Percentiles rank a stretch among this genome's conserved stretches.
These are phyloP conservation scores for Westerdykella ornata DNA, from an alignment of 2,329 filamentous ascomycete species.

Conservation along the genomic window DNA sequence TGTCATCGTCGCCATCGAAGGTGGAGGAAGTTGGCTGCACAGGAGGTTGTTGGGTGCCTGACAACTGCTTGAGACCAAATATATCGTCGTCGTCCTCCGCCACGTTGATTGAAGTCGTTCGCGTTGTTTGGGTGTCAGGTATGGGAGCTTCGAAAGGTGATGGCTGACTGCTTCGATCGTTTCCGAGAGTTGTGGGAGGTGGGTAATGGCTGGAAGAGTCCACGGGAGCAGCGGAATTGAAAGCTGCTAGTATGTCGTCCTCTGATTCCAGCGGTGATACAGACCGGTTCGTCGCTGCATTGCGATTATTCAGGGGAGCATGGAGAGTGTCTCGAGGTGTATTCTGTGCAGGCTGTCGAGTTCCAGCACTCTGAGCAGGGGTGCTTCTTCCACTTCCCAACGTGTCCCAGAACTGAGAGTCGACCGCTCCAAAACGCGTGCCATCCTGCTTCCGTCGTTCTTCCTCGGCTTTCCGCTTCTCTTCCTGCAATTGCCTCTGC, in stretches of 20 bases:
- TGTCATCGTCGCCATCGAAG: conserved; percentile 49
- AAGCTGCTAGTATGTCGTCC: conserved; percentile 56
- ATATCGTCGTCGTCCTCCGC: conserved; percentile 70
- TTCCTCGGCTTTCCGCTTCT: conserved; percentile 69
- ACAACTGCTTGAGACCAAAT: conserved; percentile 68
- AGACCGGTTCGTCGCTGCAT: conserved; percentile 19
- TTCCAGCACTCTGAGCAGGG: conserved; percentile 33
- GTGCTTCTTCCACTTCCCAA: conserved; percentile 53
- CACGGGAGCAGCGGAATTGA: conserved; percentile 53
- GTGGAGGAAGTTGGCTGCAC: conserved; percentile 15
- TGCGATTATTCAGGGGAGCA: conserved; percentile 2
- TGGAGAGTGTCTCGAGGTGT: conserved; percentile 23
- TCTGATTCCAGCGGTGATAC: conserved; percentile 38
- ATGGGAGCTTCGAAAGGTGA: conserved; percentile 20
- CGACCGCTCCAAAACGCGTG: conserved; percentile 62
- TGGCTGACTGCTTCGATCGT: conserved; percentile 39
- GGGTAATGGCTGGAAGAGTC: conserved; percentile 56
- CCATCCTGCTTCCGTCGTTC: conserved; percentile 66
- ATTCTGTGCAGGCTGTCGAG: conserved; percentile 19
- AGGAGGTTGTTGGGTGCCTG: conserved; percentile 34
- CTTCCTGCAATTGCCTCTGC: conserved; percentile 66
- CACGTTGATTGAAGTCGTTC: conserved; percentile 11
- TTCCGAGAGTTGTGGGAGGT: conserved; percentile 35
- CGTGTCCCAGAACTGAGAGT: conserved; percentile 67
- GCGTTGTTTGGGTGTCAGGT: conserved; percentile 23